Evolutionary conservation across 805 yeast species (phyloP).

Genomic region (Ogataea wickerhamii): DNA sequence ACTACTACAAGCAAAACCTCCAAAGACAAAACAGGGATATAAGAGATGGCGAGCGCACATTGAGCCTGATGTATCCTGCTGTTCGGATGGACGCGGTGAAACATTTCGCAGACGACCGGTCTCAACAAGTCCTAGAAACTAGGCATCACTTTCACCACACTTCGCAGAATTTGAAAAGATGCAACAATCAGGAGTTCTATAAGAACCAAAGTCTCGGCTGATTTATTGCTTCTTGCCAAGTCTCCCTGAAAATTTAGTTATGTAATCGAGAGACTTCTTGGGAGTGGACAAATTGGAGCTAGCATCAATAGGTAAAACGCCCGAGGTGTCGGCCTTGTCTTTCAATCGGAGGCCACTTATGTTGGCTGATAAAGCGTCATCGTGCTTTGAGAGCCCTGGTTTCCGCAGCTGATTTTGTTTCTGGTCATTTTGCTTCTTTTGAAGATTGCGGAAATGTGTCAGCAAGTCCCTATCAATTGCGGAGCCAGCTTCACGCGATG

Average conservation of each 20-base stretch:
- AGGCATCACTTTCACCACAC: conserved; percentile 30
- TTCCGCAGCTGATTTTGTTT: conserved; percentile 9
- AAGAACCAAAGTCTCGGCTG: conserved; percentile 42
- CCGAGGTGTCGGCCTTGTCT: conserved; percentile 8
- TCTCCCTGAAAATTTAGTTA: conserved; percentile 24
- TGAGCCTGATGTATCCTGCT: conserved; percentile 18
- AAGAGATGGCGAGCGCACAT: conserved; percentile 60
- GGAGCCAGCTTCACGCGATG: background rate
- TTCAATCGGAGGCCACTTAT: conserved; percentile 13
- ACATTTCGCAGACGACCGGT: background rate
- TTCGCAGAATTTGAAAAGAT: conserved; percentile 52
- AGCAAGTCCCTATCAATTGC: conserved; percentile 33
- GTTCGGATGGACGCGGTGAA: conserved; percentile 15
- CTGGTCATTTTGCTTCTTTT: conserved; percentile 32
- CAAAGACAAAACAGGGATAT: conserved; percentile 40
- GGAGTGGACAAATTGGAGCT: conserved; percentile 18
- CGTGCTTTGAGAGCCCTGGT: conserved; percentile 1
- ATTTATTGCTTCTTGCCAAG: conserved; percentile 14
- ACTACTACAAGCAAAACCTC: conserved; percentile 63
- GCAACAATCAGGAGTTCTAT: conserved; percentile 75
- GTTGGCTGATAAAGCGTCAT: conserved; percentile 8
- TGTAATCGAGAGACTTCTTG: conserved; percentile 20
- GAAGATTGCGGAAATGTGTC: conserved; percentile 47
- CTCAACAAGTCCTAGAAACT: conserved; percentile 6
- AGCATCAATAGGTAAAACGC: conserved; percentile 14